Evolutionary conservation across 2,329 filamentous ascomycete genomes (phyloP).

Genomic region (Botrytis squamosa): DNA sequence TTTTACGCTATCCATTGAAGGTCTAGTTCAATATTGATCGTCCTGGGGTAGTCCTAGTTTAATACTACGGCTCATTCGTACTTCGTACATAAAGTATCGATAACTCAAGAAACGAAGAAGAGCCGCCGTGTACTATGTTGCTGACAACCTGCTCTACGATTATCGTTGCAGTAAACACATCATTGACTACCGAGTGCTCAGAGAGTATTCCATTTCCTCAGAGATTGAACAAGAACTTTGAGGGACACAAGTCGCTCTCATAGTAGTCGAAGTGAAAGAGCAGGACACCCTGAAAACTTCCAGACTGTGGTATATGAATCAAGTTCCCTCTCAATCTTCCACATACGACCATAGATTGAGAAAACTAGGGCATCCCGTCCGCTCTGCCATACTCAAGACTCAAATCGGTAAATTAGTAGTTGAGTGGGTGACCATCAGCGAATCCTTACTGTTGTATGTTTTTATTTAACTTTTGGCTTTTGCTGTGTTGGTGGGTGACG

Average conservation of each 20-base stretch:
- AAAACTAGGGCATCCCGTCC: conserved; percentile 19
- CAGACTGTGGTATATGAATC: background rate
- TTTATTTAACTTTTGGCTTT: background rate
- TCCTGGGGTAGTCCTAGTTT: background rate
- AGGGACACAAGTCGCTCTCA: background rate
- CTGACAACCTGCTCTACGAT: no score
- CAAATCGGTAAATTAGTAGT: conserved; percentile 20
- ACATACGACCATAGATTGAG: conserved; percentile 18
- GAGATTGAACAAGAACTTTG: background rate
- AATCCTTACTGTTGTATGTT: conserved; percentile 20
- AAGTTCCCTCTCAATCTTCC: background rate
- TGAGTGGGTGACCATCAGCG: conserved; percentile 22
- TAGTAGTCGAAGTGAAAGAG: background rate
- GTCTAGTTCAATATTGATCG: background rate
- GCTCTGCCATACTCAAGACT: conserved; percentile 20
- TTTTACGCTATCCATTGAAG: background rate
- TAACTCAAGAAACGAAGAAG: background rate
- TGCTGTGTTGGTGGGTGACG: conserved; percentile 14
- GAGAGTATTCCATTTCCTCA: background rate
- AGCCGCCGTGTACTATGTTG: background rate
- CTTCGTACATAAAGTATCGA: background rate
- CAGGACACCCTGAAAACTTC: background rate
- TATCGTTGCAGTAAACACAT: background rate
- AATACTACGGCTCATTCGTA: background rate
- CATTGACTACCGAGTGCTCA: background rate